Base-by-base conservation (phyloP, 1,284 basidiomycete genomes). In the Microbotryum intermedium region DNA sequence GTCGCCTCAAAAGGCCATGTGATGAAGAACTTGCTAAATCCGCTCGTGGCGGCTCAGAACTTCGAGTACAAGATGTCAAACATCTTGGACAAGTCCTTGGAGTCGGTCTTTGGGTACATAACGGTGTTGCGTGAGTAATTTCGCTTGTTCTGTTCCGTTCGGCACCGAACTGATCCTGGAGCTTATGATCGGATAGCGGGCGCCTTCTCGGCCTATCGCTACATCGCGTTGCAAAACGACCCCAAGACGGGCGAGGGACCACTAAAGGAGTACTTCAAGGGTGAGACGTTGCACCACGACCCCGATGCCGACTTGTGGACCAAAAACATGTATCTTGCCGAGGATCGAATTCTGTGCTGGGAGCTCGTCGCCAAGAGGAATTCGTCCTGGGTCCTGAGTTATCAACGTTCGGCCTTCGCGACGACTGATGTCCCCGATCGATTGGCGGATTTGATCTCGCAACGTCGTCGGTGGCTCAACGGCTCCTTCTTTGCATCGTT, bases 401-500 rank as follows among this genome's bases (percentile, higher is more conserved):
- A 94, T 69, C 91, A 93, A 75, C 93, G 94, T 73, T 88, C 86
- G 1, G 90, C 92, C 1, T 89, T 87, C 69, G 91, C 86, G 4
- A 81, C 89, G n/a, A 94, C 91, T 4, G 66, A 68, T 51, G 66
- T 68, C 1, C 66, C 63, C 21, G 67, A 68, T 44, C 58, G 84
- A 80, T 83, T 91, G 6, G 87, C 90, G 0, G 91, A 94, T 73
- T 77, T 95, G 58, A 91, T 97, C 74, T 88, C 90, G 64, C 94
- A 98, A 76, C 88, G 90, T 74, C 86, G 90, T 68, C 85, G 91
- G 67, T 95, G 94, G 94, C 81, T 97, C 45, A 98, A 97, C 72
- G 94, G 94, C 6, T 93, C 90, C 7, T 97, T 97, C 82, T 94
- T 94, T 72, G 94, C 93, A 3, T 90, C 89, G 0, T 83, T 93